Percentiles rank a stretch among this genome's conserved stretches.
Evolutionary conservation across 768 basidiomycete species (phyloP).

Genomic region (Lentinula sp.): DNA sequence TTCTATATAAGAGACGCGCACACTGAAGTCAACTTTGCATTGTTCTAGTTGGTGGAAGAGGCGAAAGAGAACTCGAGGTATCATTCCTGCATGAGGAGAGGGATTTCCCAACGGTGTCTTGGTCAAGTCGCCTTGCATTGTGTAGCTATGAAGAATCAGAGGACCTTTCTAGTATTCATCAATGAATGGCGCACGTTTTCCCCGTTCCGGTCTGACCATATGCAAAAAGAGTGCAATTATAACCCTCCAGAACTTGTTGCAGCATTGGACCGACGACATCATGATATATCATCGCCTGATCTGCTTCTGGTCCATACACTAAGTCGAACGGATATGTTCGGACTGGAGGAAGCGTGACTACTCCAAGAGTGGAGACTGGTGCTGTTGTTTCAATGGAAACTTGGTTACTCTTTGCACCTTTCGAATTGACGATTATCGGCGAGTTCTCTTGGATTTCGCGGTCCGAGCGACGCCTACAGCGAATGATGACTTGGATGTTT

Average conservation of each 20-base stretch:
- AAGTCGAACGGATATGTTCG: constrained; percentile 92
- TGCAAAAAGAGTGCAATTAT: constrained; percentile 96
- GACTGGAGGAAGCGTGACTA: constrained; percentile 68
- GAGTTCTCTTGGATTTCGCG: constrained; percentile 83
- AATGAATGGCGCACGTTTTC: constrained; percentile 73
- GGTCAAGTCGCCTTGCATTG: constrained; percentile 93
- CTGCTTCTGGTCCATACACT: constrained; percentile 95
- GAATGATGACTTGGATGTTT: constrained; percentile 91
- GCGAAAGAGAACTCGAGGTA: constrained; percentile 87
- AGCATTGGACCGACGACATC: constrained; percentile 92
- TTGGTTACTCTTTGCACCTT: constrained; percentile 68
- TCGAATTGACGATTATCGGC: constrained; percentile 78
- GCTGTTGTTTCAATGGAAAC: constrained; percentile 77
- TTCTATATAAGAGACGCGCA: constrained; percentile 92
- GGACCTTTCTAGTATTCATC: neutral
- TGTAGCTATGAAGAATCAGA: constrained; percentile 47
- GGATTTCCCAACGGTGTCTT: constrained; percentile 85
- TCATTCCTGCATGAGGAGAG: constrained; percentile 88
- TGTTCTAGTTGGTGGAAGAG: constrained; percentile 86
- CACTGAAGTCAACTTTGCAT: constrained; percentile 75
- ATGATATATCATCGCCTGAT: constrained; percentile 90
- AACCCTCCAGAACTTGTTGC: constrained; percentile 89
- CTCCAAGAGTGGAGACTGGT: constrained; percentile 64
- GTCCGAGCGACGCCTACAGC: constrained; percentile 82
- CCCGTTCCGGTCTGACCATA: constrained; percentile 99